A percentile compares a stretch with the other conserved stretches of the same genome.
Conservation (phyloP, 2,329 filamentous ascomycete genomes). For the Juglanconis sp. region DNA sequence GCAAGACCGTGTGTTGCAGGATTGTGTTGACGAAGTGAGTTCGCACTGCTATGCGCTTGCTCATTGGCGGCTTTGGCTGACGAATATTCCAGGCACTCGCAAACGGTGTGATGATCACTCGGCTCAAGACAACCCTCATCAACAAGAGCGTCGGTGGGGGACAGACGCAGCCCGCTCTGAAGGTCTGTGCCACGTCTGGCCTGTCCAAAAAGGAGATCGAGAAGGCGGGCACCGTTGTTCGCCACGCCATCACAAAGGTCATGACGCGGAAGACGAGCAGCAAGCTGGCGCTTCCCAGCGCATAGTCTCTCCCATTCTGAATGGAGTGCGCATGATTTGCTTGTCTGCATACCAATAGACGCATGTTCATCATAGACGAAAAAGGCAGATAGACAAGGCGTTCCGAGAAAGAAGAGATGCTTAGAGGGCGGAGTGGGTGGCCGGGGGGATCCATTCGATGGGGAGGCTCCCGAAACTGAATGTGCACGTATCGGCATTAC, state of each 20-base stretch:
- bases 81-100: conserved; percentile 60
- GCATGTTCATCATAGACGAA: background rate
- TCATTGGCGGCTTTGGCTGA: conserved; percentile 12
- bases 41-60: background rate
- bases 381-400: background rate
- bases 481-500: background rate
- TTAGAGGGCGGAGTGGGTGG: background rate
- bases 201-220: conserved; percentile 93
- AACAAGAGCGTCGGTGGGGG: conserved; percentile 60
- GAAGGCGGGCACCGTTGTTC: conserved; percentile 82
- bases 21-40: conserved; percentile 92
- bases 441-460: too few species aligned
- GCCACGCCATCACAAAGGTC: conserved; percentile 92
- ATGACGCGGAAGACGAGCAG: conserved; percentile 63
- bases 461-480: background rate
- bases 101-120: conserved; percentile 86
- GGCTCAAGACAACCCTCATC: conserved; percentile 75
- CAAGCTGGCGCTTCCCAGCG: conserved; percentile 35
- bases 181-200: conserved; percentile 85
- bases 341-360: background rate
- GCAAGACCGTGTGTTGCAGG: conserved; percentile 80
- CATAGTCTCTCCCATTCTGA: background rate
- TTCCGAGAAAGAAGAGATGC: background rate
- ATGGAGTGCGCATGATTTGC: background rate
- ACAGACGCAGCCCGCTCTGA: conserved; percentile 75